Evolutionary conservation across 768 basidiomycete species (phyloP).

Genomic region (Amanita muscaria): DNA sequence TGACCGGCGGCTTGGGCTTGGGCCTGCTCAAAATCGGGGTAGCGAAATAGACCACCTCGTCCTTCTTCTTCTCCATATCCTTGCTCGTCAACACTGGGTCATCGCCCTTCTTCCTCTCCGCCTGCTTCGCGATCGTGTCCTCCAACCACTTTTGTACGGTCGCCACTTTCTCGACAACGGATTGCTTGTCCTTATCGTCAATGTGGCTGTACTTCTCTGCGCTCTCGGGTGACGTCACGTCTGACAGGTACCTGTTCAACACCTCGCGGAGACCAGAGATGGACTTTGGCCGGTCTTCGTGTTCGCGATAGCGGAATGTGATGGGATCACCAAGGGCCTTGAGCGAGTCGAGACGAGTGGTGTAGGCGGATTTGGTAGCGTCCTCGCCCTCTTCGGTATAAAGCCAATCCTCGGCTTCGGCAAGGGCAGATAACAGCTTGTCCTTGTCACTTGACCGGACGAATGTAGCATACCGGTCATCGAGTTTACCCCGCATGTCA

Average conservation of each 20-base stretch:
- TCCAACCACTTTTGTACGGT: constrained; percentile 93
- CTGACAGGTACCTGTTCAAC: constrained; percentile 75
- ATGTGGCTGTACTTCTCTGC: constrained; percentile 91
- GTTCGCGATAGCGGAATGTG: constrained; percentile 71
- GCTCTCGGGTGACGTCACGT: constrained; percentile 70
- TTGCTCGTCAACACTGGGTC: constrained; percentile 74
- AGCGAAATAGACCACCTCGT: constrained; percentile 86
- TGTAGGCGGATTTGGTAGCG: constrained; percentile 92
- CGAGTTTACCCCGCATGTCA: constrained; percentile 88
- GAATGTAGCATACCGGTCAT: constrained; percentile 74
- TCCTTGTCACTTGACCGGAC: constrained; percentile 72
- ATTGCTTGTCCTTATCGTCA: constrained; percentile 78
- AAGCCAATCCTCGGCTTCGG: constrained; percentile 90
- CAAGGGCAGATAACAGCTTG: constrained; percentile 58
- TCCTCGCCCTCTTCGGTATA: constrained; percentile 97
- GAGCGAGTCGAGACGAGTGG: constrained; percentile 70
- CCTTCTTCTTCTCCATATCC: constrained; percentile 86
- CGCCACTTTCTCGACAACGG: constrained; percentile 83
- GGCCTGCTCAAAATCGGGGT: constrained; percentile 86
- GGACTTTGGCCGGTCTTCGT: constrained; percentile 69
- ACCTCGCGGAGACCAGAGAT: constrained; percentile 77
- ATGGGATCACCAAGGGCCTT: constrained; percentile 86
- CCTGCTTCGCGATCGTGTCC: constrained; percentile 81
- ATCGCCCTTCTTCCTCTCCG: constrained; percentile 82
- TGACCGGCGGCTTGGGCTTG: constrained; percentile 79